Evolutionary conservation across 1,284 basidiomycete genomes (phyloP), one percentile per base, ranked within the genome.

Genomic region (Cutaneotrichosporon sp.): DNA sequence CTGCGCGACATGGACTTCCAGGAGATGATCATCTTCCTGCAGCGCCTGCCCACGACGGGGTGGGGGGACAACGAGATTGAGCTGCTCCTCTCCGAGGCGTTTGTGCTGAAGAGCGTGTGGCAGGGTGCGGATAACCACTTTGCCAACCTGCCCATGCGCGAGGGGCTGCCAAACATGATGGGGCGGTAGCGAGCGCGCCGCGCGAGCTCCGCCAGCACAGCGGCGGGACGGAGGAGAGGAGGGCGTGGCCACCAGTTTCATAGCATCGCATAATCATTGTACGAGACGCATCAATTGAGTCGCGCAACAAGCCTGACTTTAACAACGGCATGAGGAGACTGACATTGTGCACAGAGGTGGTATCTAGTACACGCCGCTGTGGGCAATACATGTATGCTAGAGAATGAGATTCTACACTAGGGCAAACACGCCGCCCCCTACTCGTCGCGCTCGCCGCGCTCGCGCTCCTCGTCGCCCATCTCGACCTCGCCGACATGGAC

Each of bases 21-120:
- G 92, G 93, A 92, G 55, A 97, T 98, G 78, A 99, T 99, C 79
- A 98, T 99, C 90, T 99, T 97, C 81, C 84, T 99, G 3, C 95
- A 99, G 80, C 92, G 91, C 4, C 84, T 97, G 5, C 95, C 97
- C 10, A 99, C 95, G 2, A 91, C 95, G 72, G 85, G 86, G 56
- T 99, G 97, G 95, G 87, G 87, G 6, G 95, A 99, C 78, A 89
- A 94, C 72, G 94, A 99, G 75, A 89, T 97, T 50, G 94, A 97
- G 76, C 86, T 98, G 79, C 85, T 99, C 18, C 85, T 99, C 49
- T 92, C 91, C 71, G 92, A 98, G 79, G 95, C 97, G 9, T 99
- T 97, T 73, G 91, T 98, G 56, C 87, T 95, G 69, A 93, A 90
- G 73, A 91, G 89, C 24, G 89, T 91, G 72, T 95, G 92, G 92